Base-by-base conservation (phyloP, 257 asterid species). In the Echites panduratus region DNA sequence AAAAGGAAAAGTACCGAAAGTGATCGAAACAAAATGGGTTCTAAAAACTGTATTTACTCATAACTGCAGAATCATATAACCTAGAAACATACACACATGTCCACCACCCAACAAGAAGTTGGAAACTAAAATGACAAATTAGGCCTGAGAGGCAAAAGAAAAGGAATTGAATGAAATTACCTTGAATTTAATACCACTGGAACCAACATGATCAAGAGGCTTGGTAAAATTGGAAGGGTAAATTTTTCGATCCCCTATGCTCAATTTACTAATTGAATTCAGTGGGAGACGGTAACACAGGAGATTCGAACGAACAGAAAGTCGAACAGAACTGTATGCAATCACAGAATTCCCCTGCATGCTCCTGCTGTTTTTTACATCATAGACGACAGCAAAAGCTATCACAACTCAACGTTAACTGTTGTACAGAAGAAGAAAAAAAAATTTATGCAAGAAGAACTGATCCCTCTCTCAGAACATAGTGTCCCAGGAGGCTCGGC, bases 271-370 rank as follows among this genome's bases (percentile, higher is more conserved):
- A 38, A 48, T 64, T 64, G 69, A 64, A 64, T 7, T 38, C 48
- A 64, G 17, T 4, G 29, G 69, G 24, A 64, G 49, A 38, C 2
- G 29, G 69, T 38, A 19, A 16, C 69, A 3, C 27, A 1, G 67
- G 12, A 20, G 47, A 62, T 19, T 62, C 35, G 67, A 62, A 35
- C 16, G 67, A 7, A 16, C 19, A 38, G 67, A 19, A 62, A 62
- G 40, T 38, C 69, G 69, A 38, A 64, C 17, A 38, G 47, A 0
- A 35, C 38, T 63, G 48, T 63, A 8, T 32, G 68, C 19, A 63
- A 63, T 63, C 47, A 63, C 68, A 35, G 49, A 38, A 16, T 64
- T 64, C 69, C 69, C 69, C 49, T 64, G 69, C 69, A 64, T 64
- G 69, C 69, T 64, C 49, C 29, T 17, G 29, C 69, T 19, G 29